These are phyloP conservation scores for Effrenium voratum DNA, from an alignment of 73 alveolate genomes.

Conservation along the genomic window DNA sequence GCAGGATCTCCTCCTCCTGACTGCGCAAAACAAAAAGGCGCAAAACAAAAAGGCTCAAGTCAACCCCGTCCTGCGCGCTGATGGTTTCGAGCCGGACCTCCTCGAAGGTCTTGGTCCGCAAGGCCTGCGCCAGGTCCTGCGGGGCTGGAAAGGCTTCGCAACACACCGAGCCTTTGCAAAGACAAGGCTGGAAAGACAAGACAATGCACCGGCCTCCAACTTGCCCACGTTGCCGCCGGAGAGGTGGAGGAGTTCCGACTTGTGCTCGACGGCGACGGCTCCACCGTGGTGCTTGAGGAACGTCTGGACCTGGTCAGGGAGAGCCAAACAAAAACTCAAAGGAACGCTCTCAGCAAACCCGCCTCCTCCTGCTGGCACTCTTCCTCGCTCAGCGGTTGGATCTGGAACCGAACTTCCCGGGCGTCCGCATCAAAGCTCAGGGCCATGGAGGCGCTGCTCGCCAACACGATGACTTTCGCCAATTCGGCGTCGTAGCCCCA, in stretches of 20 bases:
- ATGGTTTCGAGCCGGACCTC: constrained; percentile 75
- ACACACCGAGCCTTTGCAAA: constrained; percentile 67
- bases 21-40: constrained; percentile 28
- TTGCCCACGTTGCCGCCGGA: constrained; percentile 72
- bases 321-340: constrained; percentile 14
- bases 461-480: constrained; percentile 62
- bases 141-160: constrained; percentile 74
- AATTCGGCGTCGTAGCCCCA: constrained; percentile 60
- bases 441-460: constrained; percentile 64
- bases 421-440: constrained; percentile 57
- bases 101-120: constrained; percentile 70
- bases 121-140: constrained; percentile 46
- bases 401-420: constrained; percentile 19
- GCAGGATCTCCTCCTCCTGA: constrained; percentile 41
- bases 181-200: constrained; percentile 67
- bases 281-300: constrained; percentile 53
- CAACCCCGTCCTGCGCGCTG: constrained; percentile 88
- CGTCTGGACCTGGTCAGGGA: constrained; percentile 34
- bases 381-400: constrained; percentile 37
- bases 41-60: constrained; percentile 57
- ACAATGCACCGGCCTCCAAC: constrained; percentile 60
- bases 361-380: constrained; percentile 68
- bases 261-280: constrained; percentile 68
- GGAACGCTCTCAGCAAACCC: constrained; percentile 30
- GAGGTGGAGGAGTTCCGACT: constrained; percentile 69